A percentile compares a stretch with the other conserved stretches of the same genome.
phyloP scores from a whole-genome alignment of 306 rosid species.

The Dryas alaskensis region DNA sequence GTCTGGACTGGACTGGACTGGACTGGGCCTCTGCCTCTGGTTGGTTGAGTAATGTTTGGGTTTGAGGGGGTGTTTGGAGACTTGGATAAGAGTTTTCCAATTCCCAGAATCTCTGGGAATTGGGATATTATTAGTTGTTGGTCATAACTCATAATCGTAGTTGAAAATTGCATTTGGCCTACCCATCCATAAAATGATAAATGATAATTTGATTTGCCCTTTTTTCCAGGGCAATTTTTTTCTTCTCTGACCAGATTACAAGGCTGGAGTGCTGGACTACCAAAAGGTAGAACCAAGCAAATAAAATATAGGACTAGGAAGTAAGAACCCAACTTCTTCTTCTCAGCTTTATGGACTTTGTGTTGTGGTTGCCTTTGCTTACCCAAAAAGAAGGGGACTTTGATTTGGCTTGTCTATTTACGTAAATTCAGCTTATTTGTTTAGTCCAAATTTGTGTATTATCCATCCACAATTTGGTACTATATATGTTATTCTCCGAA shows the following conservation, averaged over 20 bases:
- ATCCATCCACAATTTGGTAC: too few relatives aligned
- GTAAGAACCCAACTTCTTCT: background rate
- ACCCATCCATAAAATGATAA: background rate
- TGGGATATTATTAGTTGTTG: background rate
- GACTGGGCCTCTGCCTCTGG: background rate
- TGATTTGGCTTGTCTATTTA: constrained; percentile 13
- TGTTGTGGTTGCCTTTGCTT: constrained; percentile 12
- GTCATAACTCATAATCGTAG: background rate
- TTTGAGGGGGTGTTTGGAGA: background rate
- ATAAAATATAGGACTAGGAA: background rate
- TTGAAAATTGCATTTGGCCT: constrained; percentile 1
- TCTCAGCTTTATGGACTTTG: background rate
- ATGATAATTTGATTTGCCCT: background rate
- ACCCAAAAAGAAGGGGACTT: constrained; percentile 5
- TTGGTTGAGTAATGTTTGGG: background rate
- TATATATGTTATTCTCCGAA: too few relatives aligned
- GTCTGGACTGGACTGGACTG: background rate
- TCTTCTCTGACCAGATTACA: background rate
- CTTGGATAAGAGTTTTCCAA: background rate
- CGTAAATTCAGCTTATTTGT: background rate
- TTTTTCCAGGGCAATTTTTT: background rate
- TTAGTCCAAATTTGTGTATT: background rate
- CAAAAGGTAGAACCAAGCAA: background rate
- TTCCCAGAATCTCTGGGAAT: background rate
- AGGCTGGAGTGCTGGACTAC: constrained; percentile 8